Evolutionary conservation across 495 filamentous ascomycete genomes (phyloP).

Genomic region (Sabuloglossum arenarium): DNA sequence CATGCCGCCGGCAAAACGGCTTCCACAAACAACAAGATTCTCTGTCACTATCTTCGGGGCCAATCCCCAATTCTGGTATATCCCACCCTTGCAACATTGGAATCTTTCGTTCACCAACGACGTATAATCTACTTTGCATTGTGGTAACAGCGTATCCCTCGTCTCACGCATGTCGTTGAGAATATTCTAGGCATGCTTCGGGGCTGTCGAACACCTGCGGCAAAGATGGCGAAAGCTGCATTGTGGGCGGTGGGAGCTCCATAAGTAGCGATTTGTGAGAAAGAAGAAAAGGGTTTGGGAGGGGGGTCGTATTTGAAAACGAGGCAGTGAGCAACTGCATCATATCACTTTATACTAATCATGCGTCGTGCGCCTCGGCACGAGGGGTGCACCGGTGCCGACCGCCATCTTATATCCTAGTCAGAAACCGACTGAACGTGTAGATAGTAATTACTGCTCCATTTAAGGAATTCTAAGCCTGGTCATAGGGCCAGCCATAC

Average conservation of each 20-base stretch:
- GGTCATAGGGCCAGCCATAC: no score
- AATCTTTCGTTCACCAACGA: background rate
- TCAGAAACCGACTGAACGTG: no score
- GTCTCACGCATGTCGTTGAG: background rate
- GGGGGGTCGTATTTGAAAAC: background rate
- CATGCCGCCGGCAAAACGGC: no score
- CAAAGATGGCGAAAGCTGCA: background rate
- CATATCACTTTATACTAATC: background rate
- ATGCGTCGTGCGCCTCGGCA: background rate
- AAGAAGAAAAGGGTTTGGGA: background rate
- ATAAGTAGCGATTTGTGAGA: background rate
- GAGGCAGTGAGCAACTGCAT: background rate
- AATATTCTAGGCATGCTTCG: background rate
- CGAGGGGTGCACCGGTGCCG: background rate
- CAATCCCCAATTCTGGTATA: background rate
- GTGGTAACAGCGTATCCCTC: background rate
- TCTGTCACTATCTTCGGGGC: background rate
- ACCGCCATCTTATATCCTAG: no score
- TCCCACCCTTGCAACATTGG: background rate
- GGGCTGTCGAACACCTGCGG: background rate
- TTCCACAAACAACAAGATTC: no score
- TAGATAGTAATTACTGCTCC: no score
- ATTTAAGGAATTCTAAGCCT: no score
- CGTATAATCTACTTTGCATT: background rate
- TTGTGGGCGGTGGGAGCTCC: background rate